phyloP scores from a whole-genome alignment of 257 asterid species.

The Solanum lycopersicoides region DNA sequence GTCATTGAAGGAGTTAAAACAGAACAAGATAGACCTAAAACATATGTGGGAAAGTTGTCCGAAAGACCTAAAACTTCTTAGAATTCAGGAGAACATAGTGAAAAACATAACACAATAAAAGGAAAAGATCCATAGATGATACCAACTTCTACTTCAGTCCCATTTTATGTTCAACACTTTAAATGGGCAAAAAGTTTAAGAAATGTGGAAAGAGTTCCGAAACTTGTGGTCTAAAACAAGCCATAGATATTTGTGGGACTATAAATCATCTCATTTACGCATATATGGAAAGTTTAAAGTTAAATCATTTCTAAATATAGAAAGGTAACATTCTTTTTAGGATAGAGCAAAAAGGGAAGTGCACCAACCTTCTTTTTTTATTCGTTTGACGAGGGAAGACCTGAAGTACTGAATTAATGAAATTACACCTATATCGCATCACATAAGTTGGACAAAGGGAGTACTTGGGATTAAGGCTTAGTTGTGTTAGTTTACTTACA shows the following conservation, averaged over 20 bases:
- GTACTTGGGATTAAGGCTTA: background rate
- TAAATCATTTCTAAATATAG: background rate
- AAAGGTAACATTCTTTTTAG: background rate
- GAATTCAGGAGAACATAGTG: background rate
- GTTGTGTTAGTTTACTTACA: background rate
- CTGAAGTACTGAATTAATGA: no score
- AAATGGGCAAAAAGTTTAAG: background rate
- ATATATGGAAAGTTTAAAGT: background rate
- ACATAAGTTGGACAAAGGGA: background rate
- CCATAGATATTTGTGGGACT: background rate
- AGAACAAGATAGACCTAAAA: background rate
- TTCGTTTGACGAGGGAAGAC: no score
- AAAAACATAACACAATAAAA: background rate
- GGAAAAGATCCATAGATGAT: background rate
- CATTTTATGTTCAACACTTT: background rate
- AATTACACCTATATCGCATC: background rate
- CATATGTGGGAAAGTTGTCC: background rate
- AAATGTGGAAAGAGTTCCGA: background rate
- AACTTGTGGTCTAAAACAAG: background rate
- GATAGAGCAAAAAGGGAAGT: background rate
- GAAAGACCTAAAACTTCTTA: background rate
- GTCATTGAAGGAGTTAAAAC: background rate
- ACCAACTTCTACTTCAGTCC: background rate
- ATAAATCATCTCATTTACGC: background rate
- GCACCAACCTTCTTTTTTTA: no score